These are phyloP conservation scores for Symbiodinium natans DNA, from an alignment of 73 alveolate species.

Conservation along the genomic window DNA sequence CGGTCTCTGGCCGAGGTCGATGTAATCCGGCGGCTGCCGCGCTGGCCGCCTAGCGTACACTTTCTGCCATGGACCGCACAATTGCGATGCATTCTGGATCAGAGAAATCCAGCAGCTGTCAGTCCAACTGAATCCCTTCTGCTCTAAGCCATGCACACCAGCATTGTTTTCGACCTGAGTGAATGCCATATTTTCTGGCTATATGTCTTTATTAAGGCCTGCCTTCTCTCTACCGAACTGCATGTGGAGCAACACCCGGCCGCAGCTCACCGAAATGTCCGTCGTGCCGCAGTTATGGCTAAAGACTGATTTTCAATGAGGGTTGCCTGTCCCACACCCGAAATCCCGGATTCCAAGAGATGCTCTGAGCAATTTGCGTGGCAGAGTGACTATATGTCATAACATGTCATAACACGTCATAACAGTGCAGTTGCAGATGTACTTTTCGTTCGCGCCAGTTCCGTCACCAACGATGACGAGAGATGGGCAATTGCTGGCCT, in stretches of 20 bases:
- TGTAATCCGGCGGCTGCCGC: conserved; percentile 86
- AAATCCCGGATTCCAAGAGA: too few relatives aligned
- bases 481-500: not conserved
- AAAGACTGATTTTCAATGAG: too few relatives aligned
- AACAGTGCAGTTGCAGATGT: too few relatives aligned
- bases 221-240: too few relatives aligned
- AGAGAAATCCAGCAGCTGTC: not conserved
- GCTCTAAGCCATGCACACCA: conserved; percentile 29
- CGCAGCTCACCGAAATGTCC: too few relatives aligned
- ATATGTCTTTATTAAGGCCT: not conserved
- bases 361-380: too few relatives aligned
- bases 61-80: not conserved
- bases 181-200: not conserved
- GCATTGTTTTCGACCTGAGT: conserved; percentile 80
- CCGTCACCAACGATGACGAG: not conserved
- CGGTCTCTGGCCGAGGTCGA: conserved; percentile 91
- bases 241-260: too few relatives aligned
- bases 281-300: too few relatives aligned
- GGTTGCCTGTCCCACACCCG: too few relatives aligned
- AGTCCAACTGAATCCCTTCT: not conserved
- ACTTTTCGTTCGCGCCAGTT: too few relatives aligned
- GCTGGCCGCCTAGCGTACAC: conserved; percentile 47
- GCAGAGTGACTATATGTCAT: too few relatives aligned
- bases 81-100: not conserved
- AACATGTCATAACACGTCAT: too few relatives aligned